phyloP scores from a whole-genome alignment of 2,329 filamentous ascomycete genomes.

The Corynespora cassiicola region DNA sequence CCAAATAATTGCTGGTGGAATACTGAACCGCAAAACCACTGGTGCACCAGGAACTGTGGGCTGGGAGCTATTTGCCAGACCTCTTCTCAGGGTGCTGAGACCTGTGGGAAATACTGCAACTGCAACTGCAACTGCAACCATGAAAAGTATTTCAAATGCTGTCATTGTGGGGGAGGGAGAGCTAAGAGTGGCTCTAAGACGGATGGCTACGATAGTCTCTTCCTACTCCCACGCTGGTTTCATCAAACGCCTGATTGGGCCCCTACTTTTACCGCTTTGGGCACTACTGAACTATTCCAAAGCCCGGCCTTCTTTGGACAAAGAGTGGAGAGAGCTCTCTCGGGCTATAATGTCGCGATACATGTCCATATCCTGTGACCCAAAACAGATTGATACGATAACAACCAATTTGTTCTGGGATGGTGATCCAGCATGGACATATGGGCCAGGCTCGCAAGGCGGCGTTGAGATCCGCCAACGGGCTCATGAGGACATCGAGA shows the following conservation, averaged over 20 bases:
- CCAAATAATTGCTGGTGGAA: conserved; percentile 70
- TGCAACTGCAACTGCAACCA: conserved; percentile 43
- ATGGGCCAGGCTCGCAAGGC: conserved; percentile 52
- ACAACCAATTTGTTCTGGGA: conserved; percentile 63
- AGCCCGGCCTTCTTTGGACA: conserved; percentile 30
- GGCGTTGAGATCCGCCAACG: conserved; percentile 59
- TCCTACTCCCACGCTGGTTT: conserved; percentile 73
- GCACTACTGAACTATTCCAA: conserved; percentile 62
- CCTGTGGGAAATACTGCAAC: conserved; percentile 19
- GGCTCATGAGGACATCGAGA: conserved; percentile 84
- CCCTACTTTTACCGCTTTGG: conserved; percentile 69
- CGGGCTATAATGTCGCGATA: conserved; percentile 49
- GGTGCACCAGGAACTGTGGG: conserved; percentile 68
- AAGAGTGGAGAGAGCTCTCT: conserved; percentile 31
- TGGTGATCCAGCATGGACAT: conserved; percentile 63
- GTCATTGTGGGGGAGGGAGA: conserved; percentile 57
- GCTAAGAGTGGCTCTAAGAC: conserved; percentile 59
- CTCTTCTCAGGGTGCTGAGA: conserved; percentile 62
- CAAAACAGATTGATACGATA: conserved; percentile 57
- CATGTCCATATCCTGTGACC: conserved; percentile 62
- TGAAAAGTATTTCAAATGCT: conserved; percentile 54
- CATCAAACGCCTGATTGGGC: conserved; percentile 65
- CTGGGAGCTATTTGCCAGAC: conserved; percentile 68
- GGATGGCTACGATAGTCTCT: conserved; percentile 63
- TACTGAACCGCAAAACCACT: conserved; percentile 67